A percentile compares a stretch with the other conserved stretches of the same genome.
Evolutionary conservation across 805 yeast genomes (phyloP).

Genomic region (Schizosaccharomyces cryophilus): DNA sequence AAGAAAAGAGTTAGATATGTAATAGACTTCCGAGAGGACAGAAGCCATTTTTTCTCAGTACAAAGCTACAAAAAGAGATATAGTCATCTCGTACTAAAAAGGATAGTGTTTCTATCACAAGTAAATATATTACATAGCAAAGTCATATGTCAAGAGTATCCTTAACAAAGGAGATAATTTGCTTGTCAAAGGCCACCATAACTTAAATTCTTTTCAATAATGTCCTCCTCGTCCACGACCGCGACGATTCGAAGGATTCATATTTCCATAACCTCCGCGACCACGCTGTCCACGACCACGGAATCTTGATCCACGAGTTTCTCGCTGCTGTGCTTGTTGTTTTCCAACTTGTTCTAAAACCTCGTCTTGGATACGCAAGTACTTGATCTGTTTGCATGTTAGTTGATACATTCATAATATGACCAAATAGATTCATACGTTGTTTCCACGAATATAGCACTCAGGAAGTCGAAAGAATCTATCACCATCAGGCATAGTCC

Average conservation of each 20-base stretch:
- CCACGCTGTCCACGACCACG: conserved; percentile 1
- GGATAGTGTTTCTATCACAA: too few relatives aligned
- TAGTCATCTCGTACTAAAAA: too few relatives aligned
- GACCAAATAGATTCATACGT: conserved; percentile 19
- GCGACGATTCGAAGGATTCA: background rate
- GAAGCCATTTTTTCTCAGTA: too few relatives aligned
- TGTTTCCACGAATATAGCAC: conserved; percentile 63
- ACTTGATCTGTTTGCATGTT: conserved; percentile 14
- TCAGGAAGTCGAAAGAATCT: conserved; percentile 40
- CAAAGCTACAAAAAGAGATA: too few relatives aligned
- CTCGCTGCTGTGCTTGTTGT: conserved; percentile 1
- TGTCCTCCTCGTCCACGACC: background rate
- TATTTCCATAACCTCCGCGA: background rate
- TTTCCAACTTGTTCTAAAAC: conserved; percentile 2
- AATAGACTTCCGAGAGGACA: too few relatives aligned
- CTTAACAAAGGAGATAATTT: too few relatives aligned
- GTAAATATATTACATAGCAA: too few relatives aligned
- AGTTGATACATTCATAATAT: conserved; percentile 3
- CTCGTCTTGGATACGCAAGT: conserved; percentile 19
- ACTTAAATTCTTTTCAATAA: background rate
- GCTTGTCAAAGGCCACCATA: background rate
- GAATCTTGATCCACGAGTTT: background rate
- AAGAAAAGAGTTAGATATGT: too few relatives aligned
- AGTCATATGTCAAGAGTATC: too few relatives aligned
- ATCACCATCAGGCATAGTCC: conserved; percentile 35